Base-by-base conservation (phyloP, 2,329 filamentous ascomycete species). In the Colletotrichum truncatum region DNA sequence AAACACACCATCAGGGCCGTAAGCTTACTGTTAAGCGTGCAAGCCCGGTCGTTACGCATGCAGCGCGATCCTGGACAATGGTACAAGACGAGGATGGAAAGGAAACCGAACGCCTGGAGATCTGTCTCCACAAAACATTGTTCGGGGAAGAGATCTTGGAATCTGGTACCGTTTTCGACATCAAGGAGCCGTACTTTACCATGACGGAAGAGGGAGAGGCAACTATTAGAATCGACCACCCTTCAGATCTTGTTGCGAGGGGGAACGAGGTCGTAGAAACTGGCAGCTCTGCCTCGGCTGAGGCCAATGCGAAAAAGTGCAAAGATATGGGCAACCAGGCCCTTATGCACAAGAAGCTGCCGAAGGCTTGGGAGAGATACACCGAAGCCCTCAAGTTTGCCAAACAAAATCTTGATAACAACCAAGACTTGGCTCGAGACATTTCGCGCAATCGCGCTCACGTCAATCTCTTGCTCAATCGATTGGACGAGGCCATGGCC, bases 131-230 rank as follows among this genome's bases (percentile, higher is more conserved):
- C 39, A 78, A 75, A 66, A 74, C 66, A 54, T 77, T 23, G 54
- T 72, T 52, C 32, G 74, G 75, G 0, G 43, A 70, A 23, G 77
- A 81, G 7, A 45, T 75, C 1, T 60, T 81, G 6, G 76, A 79
- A 75, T 48, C 72, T 60, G 39, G 70, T 68, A 67, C 73, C 1
- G 68, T 74, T 0, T 71, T 84, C 6, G 32, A 82, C 4, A 69
- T 86, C 12, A 86, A 85, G 57, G 84, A 86, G 66, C 84, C 84
- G 0, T 86, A 81, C 59, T 79, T 84, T 63, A 84, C 82, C 11
- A 46, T 79, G 1, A 80, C 76, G 54, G 72, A 71, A 11, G 72
- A 81, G 38, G 81, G 79, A 4, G 73, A 79, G 10, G 76, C 77
- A 46, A 76, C 75, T 0, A 67, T 86, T 32, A 78, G 82, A 0